phyloP scores from a whole-genome alignment of 352 stramenopile species.

The Elongisporangium prolatum region DNA sequence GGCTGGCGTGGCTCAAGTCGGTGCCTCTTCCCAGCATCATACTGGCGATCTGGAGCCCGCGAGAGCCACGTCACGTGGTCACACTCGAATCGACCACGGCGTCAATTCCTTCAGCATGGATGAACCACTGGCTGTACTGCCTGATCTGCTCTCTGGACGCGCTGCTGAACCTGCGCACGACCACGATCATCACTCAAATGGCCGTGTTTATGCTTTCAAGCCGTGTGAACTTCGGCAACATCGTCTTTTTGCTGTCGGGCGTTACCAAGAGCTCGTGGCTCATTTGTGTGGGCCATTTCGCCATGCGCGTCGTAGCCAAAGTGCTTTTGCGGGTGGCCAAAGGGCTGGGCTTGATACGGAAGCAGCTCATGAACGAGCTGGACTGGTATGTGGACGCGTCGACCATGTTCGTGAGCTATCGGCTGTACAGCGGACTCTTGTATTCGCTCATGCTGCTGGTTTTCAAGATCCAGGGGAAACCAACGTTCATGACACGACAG shows the following conservation, averaged over 20 bases:
- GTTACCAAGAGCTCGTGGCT: constrained; percentile 55
- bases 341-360: constrained; percentile 24
- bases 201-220: constrained; percentile 57
- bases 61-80: neutral
- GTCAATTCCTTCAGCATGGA: constrained; percentile 23
- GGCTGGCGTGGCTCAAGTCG: neutral
- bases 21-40: neutral
- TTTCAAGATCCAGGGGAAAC: constrained; percentile 21
- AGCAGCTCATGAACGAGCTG: constrained; percentile 20
- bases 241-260: constrained; percentile 46
- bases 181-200: constrained; percentile 38
- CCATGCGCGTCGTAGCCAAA: constrained; percentile 24
- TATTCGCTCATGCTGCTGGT: constrained; percentile 38
- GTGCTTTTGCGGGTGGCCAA: constrained; percentile 22
- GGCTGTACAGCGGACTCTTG: constrained; percentile 51
- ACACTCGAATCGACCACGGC: neutral
- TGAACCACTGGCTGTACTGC: constrained; percentile 73
- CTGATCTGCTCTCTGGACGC: constrained; percentile 46
- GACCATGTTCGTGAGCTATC: constrained; percentile 51
- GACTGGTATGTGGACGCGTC: constrained; percentile 47
- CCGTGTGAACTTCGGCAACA: constrained; percentile 40
- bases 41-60: neutral
- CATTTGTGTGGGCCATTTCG: constrained; percentile 44
- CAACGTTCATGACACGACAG: constrained; percentile 40
- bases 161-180: constrained; percentile 35